Evolutionary conservation across 352 stramenopile species (phyloP), one percentile per base, ranked within the genome.

Genomic region (Pythium dissotocum): DNA sequence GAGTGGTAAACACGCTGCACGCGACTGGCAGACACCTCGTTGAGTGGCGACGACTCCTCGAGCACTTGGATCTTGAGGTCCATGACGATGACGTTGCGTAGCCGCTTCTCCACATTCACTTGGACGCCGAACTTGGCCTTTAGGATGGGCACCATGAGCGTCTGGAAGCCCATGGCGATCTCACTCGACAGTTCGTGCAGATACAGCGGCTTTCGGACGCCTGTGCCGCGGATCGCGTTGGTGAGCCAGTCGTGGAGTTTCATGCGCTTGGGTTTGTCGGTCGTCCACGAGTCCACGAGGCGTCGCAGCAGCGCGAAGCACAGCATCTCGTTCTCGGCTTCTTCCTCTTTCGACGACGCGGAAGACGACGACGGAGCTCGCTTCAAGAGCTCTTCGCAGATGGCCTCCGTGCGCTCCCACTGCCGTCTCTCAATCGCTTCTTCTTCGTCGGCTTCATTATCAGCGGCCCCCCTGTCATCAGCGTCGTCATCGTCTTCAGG

Each of bases 231-330:
- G 18, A 90, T 85, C 8, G 80, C 77, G 32, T 87, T 88, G n/a
- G 72, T 89, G 21, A 91, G 74, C 82, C 83, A 91, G 73, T 91
- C 83, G 48, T 89, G 77, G 16, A 91, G 67, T 32, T 74, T 59
- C 83, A 91, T 91, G 24, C 80, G 68, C 68, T 91, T 90, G n/a
- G 82, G 71, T 32, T 86, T 88, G 70, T 91, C 83, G 18, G 76
- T 79, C 16, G 83, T 89, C 82, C 83, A 90, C 65, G 64, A 88
- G 61, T 87, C 80, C 42, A 89, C 72, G 35, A 92, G 67, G 0
- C 76, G 76, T 3, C 76, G 77, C 40, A 91, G 67, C 65, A 88
- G 76, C 32, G 77, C 81, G 51, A 89, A 91, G 67, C 79, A 91
- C 10, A 85, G 65, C 24, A 79, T 67, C 38, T 91, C 83, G 7